These are phyloP conservation scores for Diaporthe sp. DNA, from an alignment of 2,329 filamentous ascomycete species.

Conservation along the genomic window DNA sequence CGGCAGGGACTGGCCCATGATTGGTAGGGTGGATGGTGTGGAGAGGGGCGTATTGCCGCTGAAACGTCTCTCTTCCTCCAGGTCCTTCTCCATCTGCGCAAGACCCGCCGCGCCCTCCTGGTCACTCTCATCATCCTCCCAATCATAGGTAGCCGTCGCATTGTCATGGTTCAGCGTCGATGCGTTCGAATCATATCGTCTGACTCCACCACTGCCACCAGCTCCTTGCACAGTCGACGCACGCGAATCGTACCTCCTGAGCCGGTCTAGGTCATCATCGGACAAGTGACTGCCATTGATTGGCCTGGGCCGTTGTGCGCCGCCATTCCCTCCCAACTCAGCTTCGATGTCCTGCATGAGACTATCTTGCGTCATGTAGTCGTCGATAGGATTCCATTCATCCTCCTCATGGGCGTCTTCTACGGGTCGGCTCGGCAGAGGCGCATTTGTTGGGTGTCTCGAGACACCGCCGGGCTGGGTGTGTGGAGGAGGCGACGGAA, in stretches of 20 bases:
- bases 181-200: conserved; percentile 56
- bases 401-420: conserved; percentile 58
- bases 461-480: conserved; percentile 61
- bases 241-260: conserved; percentile 64
- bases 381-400: conserved; percentile 45
- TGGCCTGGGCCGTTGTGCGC: conserved; percentile 55
- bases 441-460: conserved; percentile 71
- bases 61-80: conserved; percentile 78
- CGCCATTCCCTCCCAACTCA: conserved; percentile 59
- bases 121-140: conserved; percentile 82
- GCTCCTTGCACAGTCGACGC: conserved; percentile 59
- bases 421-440: conserved; percentile 67
- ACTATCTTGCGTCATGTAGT: conserved; percentile 62
- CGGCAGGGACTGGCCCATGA: conserved; percentile 52
- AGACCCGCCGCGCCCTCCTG: conserved; percentile 88
- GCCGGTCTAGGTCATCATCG: conserved; percentile 59
- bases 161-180: conserved; percentile 55
- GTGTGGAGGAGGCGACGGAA: conserved; percentile 58
- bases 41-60: conserved; percentile 65
- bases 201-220: conserved; percentile 50
- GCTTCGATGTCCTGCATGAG: conserved; percentile 71
- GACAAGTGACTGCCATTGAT: conserved; percentile 59
- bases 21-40: conserved; percentile 48
- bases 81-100: conserved; percentile 85
- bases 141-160: conserved; percentile 52